Evolutionary conservation across 73 alveolate species (phyloP), one percentile per base, ranked within the genome.

Genomic region (Uronychia binucleata): DNA sequence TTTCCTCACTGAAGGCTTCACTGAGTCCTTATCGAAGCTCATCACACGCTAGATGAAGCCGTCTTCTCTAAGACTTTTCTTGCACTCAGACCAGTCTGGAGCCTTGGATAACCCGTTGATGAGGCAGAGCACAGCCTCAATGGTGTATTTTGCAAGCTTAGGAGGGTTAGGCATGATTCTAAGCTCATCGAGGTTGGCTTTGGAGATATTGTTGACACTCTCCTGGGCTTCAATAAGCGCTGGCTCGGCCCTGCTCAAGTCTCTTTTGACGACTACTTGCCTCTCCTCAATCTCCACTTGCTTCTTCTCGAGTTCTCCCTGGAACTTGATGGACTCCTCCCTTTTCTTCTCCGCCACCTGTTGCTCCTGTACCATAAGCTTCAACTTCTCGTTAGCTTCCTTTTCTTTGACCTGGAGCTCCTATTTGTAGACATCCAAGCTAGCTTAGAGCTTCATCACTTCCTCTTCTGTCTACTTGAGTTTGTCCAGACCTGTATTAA

Each of bases 401-500:
- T 89, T 88, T 79, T 98, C 98, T 84, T 98, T 98, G 34, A 85
- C 89, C 67, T 86, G 83, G 58, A 98, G 96, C 33, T 96, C 99
- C 80, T 90, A 90, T 79, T 94, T 95, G 94, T 95, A 97, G 86
- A 90, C 96, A 30, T 94, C 97, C 32, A 98, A 93, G 32, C 96
- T 89, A 30, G 87, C 85, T 85, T 98, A 94, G 81, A 98, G 91
- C 58, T 95, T 97, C 30, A 90, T 89, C 79, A 98, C 99, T 78
- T 94, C 93, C 74, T 76, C 88, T 91, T 96, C 98, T 33, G 98
- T 96, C 58, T 96, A 91, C 57, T 85, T 89, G 76, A 98, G 96
- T 90, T 98, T 98, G 59, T 98, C 99, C 32, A 98, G 97, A 82
- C 99, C 99, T 83, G 91, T 96, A 86, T 97, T 96, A 33, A 97